phyloP scores from a whole-genome alignment of 164 flowering plant genomes.

The Stephania japonica region DNA sequence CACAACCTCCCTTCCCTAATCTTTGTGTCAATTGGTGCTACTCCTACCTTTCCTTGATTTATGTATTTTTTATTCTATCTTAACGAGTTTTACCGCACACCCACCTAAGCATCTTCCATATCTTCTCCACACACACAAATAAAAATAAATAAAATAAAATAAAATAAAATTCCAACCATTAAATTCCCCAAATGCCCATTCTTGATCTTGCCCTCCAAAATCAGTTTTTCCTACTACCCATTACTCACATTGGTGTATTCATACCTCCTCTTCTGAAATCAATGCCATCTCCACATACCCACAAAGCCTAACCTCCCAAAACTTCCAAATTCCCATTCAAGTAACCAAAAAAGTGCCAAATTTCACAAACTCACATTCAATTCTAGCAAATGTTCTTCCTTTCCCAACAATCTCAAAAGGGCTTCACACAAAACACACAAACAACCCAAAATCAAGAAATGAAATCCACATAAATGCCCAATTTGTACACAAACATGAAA shows the following conservation, averaged over 20 bases:
- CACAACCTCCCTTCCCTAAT: no score
- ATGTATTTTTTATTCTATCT: no score
- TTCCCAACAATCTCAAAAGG: background rate
- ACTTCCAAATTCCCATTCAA: background rate
- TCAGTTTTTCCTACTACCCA: background rate
- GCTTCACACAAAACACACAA: background rate
- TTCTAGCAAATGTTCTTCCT: background rate
- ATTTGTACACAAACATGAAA: background rate
- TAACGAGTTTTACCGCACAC: no score
- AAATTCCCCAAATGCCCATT: no score
- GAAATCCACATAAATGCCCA: background rate
- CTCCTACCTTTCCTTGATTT: no score
- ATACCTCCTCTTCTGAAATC: background rate
- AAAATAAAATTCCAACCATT: no score
- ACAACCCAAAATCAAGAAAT: background rate
- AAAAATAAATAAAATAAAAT: no score
- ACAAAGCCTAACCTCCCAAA: background rate
- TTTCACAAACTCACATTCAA: background rate
- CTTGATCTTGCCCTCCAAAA: no score
- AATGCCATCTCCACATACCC: background rate
- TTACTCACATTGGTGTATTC: background rate
- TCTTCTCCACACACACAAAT: no score
- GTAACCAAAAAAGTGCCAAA: background rate
- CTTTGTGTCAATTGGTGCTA: no score
- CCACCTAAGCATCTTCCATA: no score